Evolutionary conservation across 257 asterid genomes (phyloP).

Genomic region (Rhazya stricta): DNA sequence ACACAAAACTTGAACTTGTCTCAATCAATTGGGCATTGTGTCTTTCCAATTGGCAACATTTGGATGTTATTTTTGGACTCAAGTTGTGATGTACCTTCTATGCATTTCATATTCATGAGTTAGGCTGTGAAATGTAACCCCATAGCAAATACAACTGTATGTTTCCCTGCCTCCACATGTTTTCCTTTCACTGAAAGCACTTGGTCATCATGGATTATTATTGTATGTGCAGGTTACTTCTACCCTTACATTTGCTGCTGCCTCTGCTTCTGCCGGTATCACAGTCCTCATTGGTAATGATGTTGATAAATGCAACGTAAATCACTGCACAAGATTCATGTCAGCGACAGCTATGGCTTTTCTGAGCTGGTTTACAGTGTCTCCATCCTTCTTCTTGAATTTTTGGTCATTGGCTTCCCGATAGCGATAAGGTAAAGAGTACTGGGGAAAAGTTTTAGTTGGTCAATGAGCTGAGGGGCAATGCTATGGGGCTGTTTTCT

Average conservation of each 20-base stretch:
- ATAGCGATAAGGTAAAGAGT: slow-evolving; percentile 12
- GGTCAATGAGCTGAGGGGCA: background rate
- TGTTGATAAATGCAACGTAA: slow-evolving; percentile 54
- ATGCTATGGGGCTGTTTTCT: background rate
- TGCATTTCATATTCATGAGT: background rate
- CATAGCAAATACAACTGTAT: background rate
- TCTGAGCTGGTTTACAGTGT: slow-evolving; percentile 75
- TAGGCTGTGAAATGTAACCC: background rate
- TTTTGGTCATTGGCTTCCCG: slow-evolving; percentile 79
- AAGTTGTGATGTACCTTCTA: background rate
- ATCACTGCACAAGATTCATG: slow-evolving; percentile 82
- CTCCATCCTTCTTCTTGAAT: slow-evolving; percentile 69
- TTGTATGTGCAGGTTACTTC: slow-evolving; percentile 60
- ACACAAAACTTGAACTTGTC: background rate
- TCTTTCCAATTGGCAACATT: background rate
- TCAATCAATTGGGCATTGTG: background rate
- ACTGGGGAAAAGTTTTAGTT: background rate
- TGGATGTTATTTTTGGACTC: background rate
- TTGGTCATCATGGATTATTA: background rate
- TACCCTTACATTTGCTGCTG: slow-evolving; percentile 85
- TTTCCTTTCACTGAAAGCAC: background rate
- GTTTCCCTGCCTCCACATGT: background rate
- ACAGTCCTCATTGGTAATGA: slow-evolving; percentile 86
- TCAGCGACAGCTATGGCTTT: slow-evolving; percentile 93
- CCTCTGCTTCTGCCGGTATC: slow-evolving; percentile 90